Evolutionary conservation across 2,329 filamentous ascomycete genomes (phyloP), one percentile per base, ranked within the genome.

Genomic region (Cylindrodendrum hubeiense): DNA sequence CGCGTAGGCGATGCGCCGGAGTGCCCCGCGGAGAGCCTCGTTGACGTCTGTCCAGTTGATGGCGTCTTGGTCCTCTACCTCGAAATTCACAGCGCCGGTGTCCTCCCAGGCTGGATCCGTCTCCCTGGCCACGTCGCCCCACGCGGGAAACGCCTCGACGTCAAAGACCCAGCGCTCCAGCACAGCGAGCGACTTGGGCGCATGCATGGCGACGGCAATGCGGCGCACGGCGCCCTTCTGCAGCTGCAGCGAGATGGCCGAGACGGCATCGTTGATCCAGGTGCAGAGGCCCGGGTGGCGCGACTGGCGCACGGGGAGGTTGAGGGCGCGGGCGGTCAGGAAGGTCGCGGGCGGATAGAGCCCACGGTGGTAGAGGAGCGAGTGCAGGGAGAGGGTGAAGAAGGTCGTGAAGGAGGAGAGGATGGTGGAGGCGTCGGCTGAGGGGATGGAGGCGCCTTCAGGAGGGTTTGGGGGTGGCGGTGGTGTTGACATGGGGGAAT

Each of bases 241-340:
- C 37, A 97, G 85, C 80, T 97, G 91, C 4, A 83, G 84, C 65
- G 88, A 85, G 22, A 94, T 87, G 37, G 93, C 91, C 67, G 89
- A 83, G 44, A 96, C 88, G 70, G 94, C 93, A 77, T 96, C 92
- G 76, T 86, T 88, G 79, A 97, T 90, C 92, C 95, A 98, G 74
- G 89, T 83, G 84, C 93, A 97, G 69, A 97, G 92, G 72, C 89
- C 88, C 0, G 95, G 93, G 79, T 97, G 94, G 63, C 94, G 91
- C 65, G 90, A 95, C 78, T 97, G 94, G 73, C 92, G 91, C 49
- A 97, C 91, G 30, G 93, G 87, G 63, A 94, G 90, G 81, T 95
- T 94, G 84, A 95, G 95, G 74, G 93, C 94, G 68, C 91, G 89
- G 41, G 91, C 88, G 44, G 91, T 89, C 63, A 95, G 87, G 81